Conservation (phyloP, 1,139 yeast species). For the Eremothecium coryli region DNA sequence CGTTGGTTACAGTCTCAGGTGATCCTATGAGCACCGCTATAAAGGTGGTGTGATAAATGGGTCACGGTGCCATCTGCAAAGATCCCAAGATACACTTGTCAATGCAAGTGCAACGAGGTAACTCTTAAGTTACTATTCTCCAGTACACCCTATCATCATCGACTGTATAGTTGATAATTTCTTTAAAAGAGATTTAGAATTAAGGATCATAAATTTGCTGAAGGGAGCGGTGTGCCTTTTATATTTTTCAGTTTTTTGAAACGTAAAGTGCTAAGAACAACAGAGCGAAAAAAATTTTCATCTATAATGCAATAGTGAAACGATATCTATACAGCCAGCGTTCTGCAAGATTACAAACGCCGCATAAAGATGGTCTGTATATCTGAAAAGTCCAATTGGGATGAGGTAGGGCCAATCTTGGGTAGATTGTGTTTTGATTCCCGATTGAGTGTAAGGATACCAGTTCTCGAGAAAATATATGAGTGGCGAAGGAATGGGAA, state of each 20-base stretch:
- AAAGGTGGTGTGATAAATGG: conserved; percentile 16
- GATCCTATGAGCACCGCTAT: conserved; percentile 13
- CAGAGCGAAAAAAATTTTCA: too few relatives aligned
- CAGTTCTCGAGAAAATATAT: conserved; percentile 8
- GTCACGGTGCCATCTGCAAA: conserved; percentile 10
- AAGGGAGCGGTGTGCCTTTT: too few relatives aligned
- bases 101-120: conserved; percentile 3
- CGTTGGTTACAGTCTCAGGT: conserved; percentile 17
- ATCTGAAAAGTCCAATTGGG: conserved; percentile 7
- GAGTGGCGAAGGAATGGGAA: conserved; percentile 6
- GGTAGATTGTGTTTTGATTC: conserved; percentile 8
- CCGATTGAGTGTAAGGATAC: conserved; percentile 8
- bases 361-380: neutral
- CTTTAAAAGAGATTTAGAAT: too few relatives aligned
- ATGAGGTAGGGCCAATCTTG: conserved; percentile 7
- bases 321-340: too few relatives aligned
- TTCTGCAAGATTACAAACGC: neutral
- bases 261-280: too few relatives aligned
- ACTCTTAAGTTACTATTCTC: too few relatives aligned
- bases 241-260: too few relatives aligned
- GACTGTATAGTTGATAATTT: conserved; percentile 17
- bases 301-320: too few relatives aligned
- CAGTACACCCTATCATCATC: conserved; percentile 16
- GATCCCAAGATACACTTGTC: conserved; percentile 10
- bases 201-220: too few relatives aligned